These are phyloP conservation scores for Saccharomyces eubayanus DNA, from an alignment of 805 yeast genomes.

Conservation along the genomic window DNA sequence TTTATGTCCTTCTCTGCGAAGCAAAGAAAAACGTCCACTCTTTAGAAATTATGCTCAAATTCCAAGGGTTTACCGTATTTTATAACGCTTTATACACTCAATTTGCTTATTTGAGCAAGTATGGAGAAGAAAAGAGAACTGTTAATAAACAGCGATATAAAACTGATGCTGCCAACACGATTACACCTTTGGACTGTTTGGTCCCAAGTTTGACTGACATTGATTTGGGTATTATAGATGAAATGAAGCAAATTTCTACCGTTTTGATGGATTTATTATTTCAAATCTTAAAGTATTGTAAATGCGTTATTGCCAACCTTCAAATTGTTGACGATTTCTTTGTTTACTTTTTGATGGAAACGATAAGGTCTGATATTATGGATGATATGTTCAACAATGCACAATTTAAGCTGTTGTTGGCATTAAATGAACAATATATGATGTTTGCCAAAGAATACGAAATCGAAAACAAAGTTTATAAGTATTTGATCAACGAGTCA, in stretches of 20 bases:
- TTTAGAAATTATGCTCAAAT: constrained; percentile 41
- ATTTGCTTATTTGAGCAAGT: constrained; percentile 28
- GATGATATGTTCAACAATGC: constrained; percentile 56
- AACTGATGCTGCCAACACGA: not conserved
- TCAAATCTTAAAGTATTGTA: constrained; percentile 45
- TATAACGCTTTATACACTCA: constrained; percentile 34
- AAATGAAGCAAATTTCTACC: constrained; percentile 33
- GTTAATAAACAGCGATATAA: constrained; percentile 2
- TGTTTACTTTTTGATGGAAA: constrained; percentile 40
- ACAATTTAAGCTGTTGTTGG: constrained; percentile 60
- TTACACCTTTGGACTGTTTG: constrained; percentile 1
- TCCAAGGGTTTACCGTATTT: constrained; percentile 43
- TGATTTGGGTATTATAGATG: constrained; percentile 28
- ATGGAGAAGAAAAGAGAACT: constrained; percentile 17
- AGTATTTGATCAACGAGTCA: constrained; percentile 39
- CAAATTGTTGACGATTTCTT: constrained; percentile 37
- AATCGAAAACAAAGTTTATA: constrained; percentile 46
- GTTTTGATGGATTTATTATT: constrained; percentile 45
- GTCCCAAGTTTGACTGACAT: constrained; percentile 19
- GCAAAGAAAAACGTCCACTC: constrained; percentile 36
- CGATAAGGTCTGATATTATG: constrained; percentile 37
- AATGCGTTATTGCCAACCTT: constrained; percentile 38
- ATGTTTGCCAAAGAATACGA: constrained; percentile 37
- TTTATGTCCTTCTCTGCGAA: constrained; percentile 39
- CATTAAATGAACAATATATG: constrained; percentile 84